phyloP scores from a whole-genome alignment of 805 yeast species.

The Starmerella apicola region DNA sequence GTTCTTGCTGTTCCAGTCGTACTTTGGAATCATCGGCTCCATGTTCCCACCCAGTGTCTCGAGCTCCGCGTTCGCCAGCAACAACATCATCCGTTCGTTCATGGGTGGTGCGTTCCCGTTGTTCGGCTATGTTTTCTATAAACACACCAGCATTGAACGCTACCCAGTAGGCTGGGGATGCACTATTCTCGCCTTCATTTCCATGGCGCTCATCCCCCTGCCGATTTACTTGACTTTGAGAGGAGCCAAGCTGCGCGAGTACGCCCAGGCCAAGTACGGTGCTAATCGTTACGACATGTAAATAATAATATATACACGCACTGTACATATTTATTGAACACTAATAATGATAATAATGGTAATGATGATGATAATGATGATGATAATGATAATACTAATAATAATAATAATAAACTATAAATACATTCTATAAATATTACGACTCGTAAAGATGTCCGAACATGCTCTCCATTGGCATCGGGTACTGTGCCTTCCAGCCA shows the following conservation, averaged over 20 bases:
- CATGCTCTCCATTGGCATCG: constrained; percentile 18
- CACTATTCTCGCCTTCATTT: constrained; percentile 34
- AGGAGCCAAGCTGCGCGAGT: constrained; percentile 9
- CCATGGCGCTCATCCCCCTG: constrained; percentile 38
- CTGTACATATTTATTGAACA: background rate
- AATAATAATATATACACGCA: too few species aligned
- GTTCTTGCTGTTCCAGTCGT: constrained; percentile 40
- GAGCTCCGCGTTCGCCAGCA: constrained; percentile 47
- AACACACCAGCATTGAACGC: constrained; percentile 27
- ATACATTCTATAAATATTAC: background rate
- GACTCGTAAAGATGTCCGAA: constrained; percentile 15
- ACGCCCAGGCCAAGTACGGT: constrained; percentile 11
- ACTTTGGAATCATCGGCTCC: constrained; percentile 38
- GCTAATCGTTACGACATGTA: background rate
- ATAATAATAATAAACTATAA: background rate
- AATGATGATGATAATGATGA: background rate
- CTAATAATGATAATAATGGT: background rate
- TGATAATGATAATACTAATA: too few species aligned
- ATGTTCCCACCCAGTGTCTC: constrained; percentile 41
- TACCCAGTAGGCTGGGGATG: constrained; percentile 54
- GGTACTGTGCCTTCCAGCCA: constrained; percentile 19
- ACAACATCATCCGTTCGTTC: constrained; percentile 38
- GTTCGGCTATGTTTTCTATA: constrained; percentile 48
- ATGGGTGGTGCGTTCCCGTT: constrained; percentile 51
- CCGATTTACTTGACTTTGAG: constrained; percentile 23